Conservation (phyloP, 441 rosid genomes). For the Mallotus repandus region DNA sequence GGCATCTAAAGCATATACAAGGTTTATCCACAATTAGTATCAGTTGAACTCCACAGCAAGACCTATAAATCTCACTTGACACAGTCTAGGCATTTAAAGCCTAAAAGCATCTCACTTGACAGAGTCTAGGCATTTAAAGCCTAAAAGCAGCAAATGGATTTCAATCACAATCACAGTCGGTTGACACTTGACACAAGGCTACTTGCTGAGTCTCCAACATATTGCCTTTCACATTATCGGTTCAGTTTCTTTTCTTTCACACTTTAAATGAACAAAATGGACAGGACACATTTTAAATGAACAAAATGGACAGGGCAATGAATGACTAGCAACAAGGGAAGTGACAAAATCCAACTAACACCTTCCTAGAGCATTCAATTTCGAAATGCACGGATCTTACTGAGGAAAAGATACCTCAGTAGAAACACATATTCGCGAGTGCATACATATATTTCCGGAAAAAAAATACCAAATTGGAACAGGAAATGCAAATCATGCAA, state of each 20-base stretch:
- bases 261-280: background rate
- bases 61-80: background rate
- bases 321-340: background rate
- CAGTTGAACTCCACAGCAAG: conserved; percentile 4
- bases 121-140: background rate
- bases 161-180: background rate
- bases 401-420: background rate
- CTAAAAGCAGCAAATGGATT: background rate
- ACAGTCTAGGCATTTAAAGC: background rate
- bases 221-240: background rate
- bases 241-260: background rate
- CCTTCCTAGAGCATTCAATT: background rate
- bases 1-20: background rate
- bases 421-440: background rate
- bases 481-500: background rate
- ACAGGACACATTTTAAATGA: background rate
- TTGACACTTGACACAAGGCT: background rate
- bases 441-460: background rate
- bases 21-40: background rate
- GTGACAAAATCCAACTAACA: background rate
- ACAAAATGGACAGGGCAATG: background rate
- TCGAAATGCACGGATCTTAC: background rate
- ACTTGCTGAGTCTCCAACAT: background rate
- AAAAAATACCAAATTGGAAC: background rate
- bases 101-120: background rate